phyloP scores from a whole-genome alignment of 2,329 filamentous ascomycete genomes.

The Aspergillus neotritici region DNA sequence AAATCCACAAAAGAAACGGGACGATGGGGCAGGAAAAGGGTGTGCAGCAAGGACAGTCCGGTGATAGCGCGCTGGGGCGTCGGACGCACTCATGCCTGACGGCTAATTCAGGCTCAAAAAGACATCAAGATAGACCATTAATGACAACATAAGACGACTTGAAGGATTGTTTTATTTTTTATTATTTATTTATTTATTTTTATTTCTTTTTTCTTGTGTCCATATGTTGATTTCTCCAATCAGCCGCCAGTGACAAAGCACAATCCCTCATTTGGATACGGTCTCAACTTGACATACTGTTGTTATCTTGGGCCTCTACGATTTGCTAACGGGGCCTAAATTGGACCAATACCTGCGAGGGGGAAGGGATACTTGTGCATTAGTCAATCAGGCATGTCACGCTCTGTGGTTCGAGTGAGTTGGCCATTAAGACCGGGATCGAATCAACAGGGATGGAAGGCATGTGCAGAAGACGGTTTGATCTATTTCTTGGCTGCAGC shows the following conservation, averaged over 20 bases:
- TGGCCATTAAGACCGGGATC: slow-evolving; percentile 4
- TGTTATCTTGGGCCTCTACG: too few species aligned
- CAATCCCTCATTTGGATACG: too few species aligned
- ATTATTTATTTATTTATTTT: slow-evolving; percentile 2
- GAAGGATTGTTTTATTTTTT: slow-evolving; percentile 1
- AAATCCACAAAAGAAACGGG: not conserved
- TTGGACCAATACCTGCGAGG: slow-evolving; percentile 5
- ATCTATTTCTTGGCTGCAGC: slow-evolving; percentile 10
- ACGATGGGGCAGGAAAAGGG: slow-evolving; percentile 3
- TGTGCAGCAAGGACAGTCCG: not conserved
- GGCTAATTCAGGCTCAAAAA: slow-evolving; percentile 2
- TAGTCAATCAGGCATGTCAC: slow-evolving; percentile 3
- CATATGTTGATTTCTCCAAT: too few species aligned
- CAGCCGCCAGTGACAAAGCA: too few species aligned
- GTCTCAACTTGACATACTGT: too few species aligned
- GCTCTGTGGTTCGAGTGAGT: slow-evolving; percentile 14
- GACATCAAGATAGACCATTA: slow-evolving; percentile 2
- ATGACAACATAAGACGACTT: slow-evolving; percentile 7
- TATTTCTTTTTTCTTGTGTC: not conserved
- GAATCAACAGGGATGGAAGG: too few species aligned
- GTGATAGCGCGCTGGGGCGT: not conserved
- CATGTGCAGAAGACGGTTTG: slow-evolving; percentile 2
- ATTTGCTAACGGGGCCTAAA: not conserved
- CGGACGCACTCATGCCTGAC: slow-evolving; percentile 15
- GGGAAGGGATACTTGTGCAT: slow-evolving; percentile 3